Evolutionary conservation across 768 basidiomycete genomes (phyloP), one percentile per base, ranked within the genome.

Genomic region (Strobilomyces confusus): DNA sequence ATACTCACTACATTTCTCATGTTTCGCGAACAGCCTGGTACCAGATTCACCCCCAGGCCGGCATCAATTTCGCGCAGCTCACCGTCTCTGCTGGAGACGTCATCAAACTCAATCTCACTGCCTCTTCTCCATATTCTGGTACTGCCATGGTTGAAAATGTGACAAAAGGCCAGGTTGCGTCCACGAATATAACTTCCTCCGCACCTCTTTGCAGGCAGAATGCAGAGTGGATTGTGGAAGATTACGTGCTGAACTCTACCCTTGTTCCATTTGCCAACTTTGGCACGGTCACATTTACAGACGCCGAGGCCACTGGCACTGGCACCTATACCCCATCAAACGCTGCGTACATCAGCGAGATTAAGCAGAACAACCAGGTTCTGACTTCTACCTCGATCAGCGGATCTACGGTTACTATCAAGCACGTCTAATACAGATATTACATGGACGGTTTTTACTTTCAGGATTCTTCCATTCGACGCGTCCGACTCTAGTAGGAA

Each of bases 141-240:
- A 34, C 3, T 3, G 48, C 13, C 1, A 41, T 11, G 7, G 30
- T 60, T 11, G 50, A 52, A 14, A 60, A 60, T 15, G 1, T 37
- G 1, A 56, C 40, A 17, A 56, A 25, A 0, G 43, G 26, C 5
- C 34, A 50, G 32, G 9, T 9, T 1, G 44, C 22, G 5, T 29
- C 43, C 0, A 9, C 23, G 22, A 2, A 2, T 3, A 15, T 36
- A 7, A 22, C 23, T 17, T 48, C 53, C 4, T 9, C 42, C 4
- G 2, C 33, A 17, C 30, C 50, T 2, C 48, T 60, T 8, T 52
- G 48, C 19, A 48, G 51, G 9, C 25, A 46, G 32, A 37, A 49
- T 5, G 59, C 54, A 4, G 59, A 60, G 25, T 60, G 59, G 59
- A 48, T 56, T n/a, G 54, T 56, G 12, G 58, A 52, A 30, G 44